Conservation (phyloP, 2,329 filamentous ascomycete species). For the Trichoderma sp. region DNA sequence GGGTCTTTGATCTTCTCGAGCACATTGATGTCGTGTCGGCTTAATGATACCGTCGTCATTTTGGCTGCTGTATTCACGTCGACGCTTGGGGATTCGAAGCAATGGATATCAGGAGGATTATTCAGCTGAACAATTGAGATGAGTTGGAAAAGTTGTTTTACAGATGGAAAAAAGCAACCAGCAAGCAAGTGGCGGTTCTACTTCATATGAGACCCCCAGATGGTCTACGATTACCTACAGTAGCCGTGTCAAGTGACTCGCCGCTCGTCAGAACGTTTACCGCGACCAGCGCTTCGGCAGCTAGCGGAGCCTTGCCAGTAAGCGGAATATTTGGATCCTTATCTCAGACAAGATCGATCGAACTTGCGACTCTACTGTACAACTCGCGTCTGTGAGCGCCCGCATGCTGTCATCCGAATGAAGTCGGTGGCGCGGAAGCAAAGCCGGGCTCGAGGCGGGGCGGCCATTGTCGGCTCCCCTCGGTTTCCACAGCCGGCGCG, state of each 20-base stretch:
- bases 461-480: constrained; percentile 46
- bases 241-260: constrained; percentile 21
- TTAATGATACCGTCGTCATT: constrained; percentile 56
- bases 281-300: constrained; percentile 8
- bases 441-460: constrained; percentile 24
- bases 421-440: constrained; percentile 12
- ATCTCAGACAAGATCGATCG: constrained; percentile 11
- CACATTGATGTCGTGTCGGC: constrained; percentile 60
- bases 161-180: neutral
- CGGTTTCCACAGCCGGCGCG: constrained; percentile 41
- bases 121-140: neutral
- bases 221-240: constrained; percentile 5
- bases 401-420: constrained; percentile 7
- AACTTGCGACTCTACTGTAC: neutral
- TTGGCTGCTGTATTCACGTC: constrained; percentile 24
- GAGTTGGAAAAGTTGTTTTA: neutral
- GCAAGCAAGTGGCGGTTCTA: neutral
- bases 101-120: neutral
- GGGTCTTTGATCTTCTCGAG: constrained; percentile 69
- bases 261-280: neutral
- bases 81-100: neutral
- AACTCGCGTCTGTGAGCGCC: neutral
- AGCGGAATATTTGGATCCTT: constrained; percentile 6
- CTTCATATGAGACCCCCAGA: neutral
- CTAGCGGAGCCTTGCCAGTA: neutral